phyloP scores from a whole-genome alignment of 1,139 yeast genomes.

The Tardiomyces depauwii region DNA sequence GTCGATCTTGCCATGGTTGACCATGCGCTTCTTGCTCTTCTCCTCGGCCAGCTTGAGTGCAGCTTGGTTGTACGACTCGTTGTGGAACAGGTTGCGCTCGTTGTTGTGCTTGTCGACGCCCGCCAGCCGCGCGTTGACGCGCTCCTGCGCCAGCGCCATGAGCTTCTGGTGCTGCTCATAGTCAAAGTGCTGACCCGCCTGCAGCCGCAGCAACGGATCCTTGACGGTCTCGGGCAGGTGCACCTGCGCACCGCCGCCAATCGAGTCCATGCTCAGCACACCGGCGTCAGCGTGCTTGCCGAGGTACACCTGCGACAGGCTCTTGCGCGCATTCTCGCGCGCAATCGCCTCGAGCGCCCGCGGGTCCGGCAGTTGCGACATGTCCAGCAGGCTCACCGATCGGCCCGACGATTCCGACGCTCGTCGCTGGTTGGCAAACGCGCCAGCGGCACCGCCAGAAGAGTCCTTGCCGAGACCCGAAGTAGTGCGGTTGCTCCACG shows the following conservation, averaged over 20 bases:
- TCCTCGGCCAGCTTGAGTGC: slow-evolving; percentile 58
- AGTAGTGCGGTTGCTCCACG: slow-evolving; percentile 18
- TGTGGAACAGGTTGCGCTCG: slow-evolving; percentile 24
- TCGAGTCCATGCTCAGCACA: neutral
- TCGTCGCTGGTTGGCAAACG: slow-evolving; percentile 7
- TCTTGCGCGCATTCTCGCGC: slow-evolving; percentile 22
- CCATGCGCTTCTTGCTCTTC: slow-evolving; percentile 45
- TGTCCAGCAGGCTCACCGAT: slow-evolving; percentile 6
- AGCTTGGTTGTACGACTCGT: slow-evolving; percentile 29
- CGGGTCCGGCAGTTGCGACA: slow-evolving; percentile 1
- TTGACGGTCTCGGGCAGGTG: slow-evolving; percentile 2
- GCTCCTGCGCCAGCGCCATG: slow-evolving; percentile 25
- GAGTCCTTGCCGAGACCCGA: slow-evolving; percentile 2
- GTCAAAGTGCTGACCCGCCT: slow-evolving; percentile 27
- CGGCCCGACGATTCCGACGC: slow-evolving; percentile 2
- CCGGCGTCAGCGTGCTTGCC: slow-evolving; percentile 5
- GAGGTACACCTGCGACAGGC: slow-evolving; percentile 20
- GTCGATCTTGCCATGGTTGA: slow-evolving; percentile 47
- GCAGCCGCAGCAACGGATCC: slow-evolving; percentile 9
- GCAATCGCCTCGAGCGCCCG: slow-evolving; percentile 22
- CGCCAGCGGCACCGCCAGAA: slow-evolving; percentile 6
- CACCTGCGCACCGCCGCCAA: neutral
- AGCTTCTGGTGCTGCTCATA: slow-evolving; percentile 19
- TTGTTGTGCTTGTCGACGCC: slow-evolving; percentile 30
- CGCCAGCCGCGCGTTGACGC: slow-evolving; percentile 22